Conservation (phyloP, 1,284 basidiomycete species). For the Phellinidium pouzarii region DNA sequence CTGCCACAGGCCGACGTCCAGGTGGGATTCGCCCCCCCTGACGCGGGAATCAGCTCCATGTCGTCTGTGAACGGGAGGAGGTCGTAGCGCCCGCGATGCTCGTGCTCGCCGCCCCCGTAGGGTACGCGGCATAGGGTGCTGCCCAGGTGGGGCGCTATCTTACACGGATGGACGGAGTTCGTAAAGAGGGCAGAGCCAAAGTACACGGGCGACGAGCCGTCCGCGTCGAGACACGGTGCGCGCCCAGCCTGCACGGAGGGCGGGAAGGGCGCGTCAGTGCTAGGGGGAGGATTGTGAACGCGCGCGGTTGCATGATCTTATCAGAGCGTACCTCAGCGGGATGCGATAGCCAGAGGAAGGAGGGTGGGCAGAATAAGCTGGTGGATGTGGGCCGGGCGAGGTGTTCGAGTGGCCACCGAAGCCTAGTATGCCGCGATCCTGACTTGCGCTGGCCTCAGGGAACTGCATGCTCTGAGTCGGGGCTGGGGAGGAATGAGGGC, state of each 20-base stretch:
- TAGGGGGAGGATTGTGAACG: background rate
- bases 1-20: conserved; percentile 35
- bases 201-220: conserved; percentile 52
- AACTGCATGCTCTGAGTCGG: conserved; percentile 20
- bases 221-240: conserved; percentile 46
- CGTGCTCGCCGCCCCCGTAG: conserved; percentile 54
- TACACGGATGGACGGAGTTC: conserved; percentile 71
- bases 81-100: conserved; percentile 51
- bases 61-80: conserved; percentile 43
- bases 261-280: conserved; percentile 42
- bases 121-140: conserved; percentile 43
- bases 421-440: conserved; percentile 2
- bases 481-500: background rate
- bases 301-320: background rate
- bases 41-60: conserved; percentile 67
- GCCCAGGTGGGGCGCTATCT: conserved; percentile 53
- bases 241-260: conserved; percentile 32
- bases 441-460: conserved; percentile 6
- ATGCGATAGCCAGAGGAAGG: conserved; percentile 58
- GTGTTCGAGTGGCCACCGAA: background rate
- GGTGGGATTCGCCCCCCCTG: conserved; percentile 51
- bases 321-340: conserved; percentile 32
- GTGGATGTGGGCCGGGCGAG: background rate
- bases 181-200: conserved; percentile 64
- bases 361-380: background rate